These are phyloP conservation scores for Pelargonium australe DNA, from an alignment of 441 rosid species.

Conservation along the genomic window DNA sequence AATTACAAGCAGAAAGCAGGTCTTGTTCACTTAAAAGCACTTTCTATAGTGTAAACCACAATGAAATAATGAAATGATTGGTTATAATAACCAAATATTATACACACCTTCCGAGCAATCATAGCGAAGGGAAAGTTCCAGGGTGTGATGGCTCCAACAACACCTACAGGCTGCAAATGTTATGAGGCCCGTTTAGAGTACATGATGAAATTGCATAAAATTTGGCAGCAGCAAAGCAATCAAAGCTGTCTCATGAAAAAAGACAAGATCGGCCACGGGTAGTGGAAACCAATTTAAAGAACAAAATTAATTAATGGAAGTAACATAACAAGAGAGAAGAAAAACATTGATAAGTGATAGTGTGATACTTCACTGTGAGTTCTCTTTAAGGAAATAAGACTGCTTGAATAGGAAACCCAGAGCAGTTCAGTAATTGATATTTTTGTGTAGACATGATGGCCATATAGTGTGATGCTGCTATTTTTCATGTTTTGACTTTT, in stretches of 20 bases:
- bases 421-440: not conserved
- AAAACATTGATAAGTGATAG: not conserved
- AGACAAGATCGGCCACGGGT: too few species aligned
- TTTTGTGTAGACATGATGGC: not conserved
- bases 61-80: conserved; percentile 6
- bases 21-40: conserved; percentile 2
- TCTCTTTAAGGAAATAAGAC: not conserved
- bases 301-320: not conserved
- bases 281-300: not conserved
- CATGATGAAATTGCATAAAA: not conserved
- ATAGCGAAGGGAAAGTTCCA: conserved; percentile 99
- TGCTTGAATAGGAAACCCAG: too few species aligned
- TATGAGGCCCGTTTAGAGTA: conserved; percentile 8
- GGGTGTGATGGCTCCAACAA: conserved; percentile 91
- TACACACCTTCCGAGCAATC: conserved; percentile 89
- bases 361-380: not conserved
- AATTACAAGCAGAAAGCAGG: conserved; percentile 5
- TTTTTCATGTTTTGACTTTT: not conserved
- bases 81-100: conserved; percentile 16
- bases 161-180: conserved; percentile 80
- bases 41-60: conserved; percentile 13
- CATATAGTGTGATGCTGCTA: not conserved
- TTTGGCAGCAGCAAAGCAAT: not conserved
- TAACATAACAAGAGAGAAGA: not conserved
- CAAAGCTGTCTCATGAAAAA: not conserved